Base-by-base conservation (phyloP, 805 yeast genomes). In the Saccharomycopsis schoenii region DNA sequence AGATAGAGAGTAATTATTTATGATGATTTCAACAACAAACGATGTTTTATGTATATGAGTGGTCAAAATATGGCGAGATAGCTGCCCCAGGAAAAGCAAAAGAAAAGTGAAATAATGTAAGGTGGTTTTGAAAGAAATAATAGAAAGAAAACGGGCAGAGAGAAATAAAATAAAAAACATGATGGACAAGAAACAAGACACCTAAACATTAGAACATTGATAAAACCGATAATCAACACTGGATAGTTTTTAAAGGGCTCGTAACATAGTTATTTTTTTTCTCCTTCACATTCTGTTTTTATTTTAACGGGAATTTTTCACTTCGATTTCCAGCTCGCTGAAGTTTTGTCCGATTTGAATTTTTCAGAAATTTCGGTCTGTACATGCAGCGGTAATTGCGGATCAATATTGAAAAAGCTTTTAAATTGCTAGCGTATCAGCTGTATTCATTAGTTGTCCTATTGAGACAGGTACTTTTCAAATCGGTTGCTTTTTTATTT, bases 301-400 rank as follows among this genome's bases (percentile, higher is more conserved):
- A 8, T 41, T 41, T 41, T 41, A 15, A 8, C n/a, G 2, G 10
- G 10, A 3, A 12, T 21, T 21, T 47, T 47, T 47, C 21, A 4
- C 34, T 29, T 29, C 34, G 34, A 3, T 29, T 17, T 10, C 9
- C 34, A 21, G 34, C 25, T 47, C n/a, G 52, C 25, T 47, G 15
- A 21, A 21, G 9, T 21, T 47, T 24, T 47, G 21, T 10, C 15
- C n/a, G 52, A 24, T 8, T 21, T 47, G 19, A 2, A 15, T 25
- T 21, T 17, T 21, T 47, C 9, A 25, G n/a, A 47, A 24, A 47
- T 47, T 47, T 11, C 1, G n/a, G 52, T 47, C 52, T 47, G 52
- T 47, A 47, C 52, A 47, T 47, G 52, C 52, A 47, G 29, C 52
- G 52, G 52, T 47, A 47, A 47, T 47, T 21, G 2, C 52, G 52